Percentiles rank a stretch among this genome's conserved stretches.
phyloP scores from a whole-genome alignment of 805 yeast species.

The Ogataea pini region DNA sequence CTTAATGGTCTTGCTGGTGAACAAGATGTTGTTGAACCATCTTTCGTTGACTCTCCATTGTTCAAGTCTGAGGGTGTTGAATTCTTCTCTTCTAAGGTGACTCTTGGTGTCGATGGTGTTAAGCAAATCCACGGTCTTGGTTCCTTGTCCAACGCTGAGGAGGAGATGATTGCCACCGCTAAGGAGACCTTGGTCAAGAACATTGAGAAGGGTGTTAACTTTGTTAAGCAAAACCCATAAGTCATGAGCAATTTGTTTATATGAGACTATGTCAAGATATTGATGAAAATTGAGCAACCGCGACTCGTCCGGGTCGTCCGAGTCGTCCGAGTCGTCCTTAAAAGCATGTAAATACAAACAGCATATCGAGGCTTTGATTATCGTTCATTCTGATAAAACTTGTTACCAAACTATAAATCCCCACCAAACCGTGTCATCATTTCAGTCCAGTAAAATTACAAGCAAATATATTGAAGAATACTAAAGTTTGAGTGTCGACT shows the following conservation, averaged over 20 bases:
- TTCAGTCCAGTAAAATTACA: no score
- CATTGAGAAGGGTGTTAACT: conserved; percentile 91
- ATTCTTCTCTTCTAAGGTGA: conserved; percentile 93
- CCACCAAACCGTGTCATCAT: no score
- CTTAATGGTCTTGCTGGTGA: conserved; percentile 55
- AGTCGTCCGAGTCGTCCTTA: no score
- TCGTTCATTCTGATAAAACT: no score
- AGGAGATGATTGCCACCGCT: conserved; percentile 77
- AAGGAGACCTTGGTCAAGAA: conserved; percentile 88
- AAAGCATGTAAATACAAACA: no score
- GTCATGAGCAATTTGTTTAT: neutral
- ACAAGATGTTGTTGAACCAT: conserved; percentile 49
- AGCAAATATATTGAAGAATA: no score
- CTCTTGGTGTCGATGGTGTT: conserved; percentile 91
- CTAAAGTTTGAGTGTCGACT: no score
- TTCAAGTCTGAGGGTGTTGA: conserved; percentile 88
- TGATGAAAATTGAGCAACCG: neutral
- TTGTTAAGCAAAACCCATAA: conserved; percentile 73
- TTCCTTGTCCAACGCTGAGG: conserved; percentile 72
- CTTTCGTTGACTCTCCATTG: conserved; percentile 72
- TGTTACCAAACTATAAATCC: no score
- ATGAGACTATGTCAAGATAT: neutral
- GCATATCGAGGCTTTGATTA: no score
- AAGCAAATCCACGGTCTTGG: conserved; percentile 79
- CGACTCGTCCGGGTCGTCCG: no score